phyloP scores from a whole-genome alignment of 1,284 basidiomycete species.

The Puccinia triticina region DNA sequence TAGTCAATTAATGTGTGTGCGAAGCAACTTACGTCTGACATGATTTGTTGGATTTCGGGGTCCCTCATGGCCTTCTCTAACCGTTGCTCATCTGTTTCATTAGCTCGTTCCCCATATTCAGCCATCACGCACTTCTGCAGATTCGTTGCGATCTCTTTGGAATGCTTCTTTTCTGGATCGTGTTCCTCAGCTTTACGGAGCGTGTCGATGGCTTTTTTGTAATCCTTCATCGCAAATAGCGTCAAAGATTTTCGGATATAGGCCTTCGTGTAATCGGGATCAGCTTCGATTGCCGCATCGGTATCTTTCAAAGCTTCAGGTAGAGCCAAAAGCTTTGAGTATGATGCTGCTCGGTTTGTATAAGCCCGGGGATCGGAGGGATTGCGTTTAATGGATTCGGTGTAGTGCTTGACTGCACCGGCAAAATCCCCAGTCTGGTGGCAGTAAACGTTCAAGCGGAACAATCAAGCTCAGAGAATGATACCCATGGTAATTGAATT shows the following conservation, averaged over 20 bases:
- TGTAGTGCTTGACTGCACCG: constrained; percentile 87
- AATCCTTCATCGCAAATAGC: constrained; percentile 86
- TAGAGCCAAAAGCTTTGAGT: constrained; percentile 89
- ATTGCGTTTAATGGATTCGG: constrained; percentile 94
- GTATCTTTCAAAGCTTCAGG: constrained; percentile 96
- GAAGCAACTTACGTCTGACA: constrained; percentile 62
- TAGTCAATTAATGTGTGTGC: not conserved
- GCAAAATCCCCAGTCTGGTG: constrained; percentile 75
- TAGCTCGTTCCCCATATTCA: constrained; percentile 76
- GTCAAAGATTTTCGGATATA: constrained; percentile 92
- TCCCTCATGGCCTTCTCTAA: constrained; percentile 92
- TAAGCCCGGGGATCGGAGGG: constrained; percentile 87
- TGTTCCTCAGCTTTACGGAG: constrained; percentile 74
- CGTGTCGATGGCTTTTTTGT: constrained; percentile 80
- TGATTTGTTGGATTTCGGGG: constrained; percentile 80
- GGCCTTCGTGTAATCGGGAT: constrained; percentile 88
- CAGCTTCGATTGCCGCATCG: constrained; percentile 88
- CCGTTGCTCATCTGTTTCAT: constrained; percentile 90
- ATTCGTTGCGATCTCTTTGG: constrained; percentile 76
- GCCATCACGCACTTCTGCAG: constrained; percentile 67
- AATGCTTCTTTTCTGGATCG: constrained; percentile 77
- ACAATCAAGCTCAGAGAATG: not conserved
- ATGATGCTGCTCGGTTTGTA: constrained; percentile 95
- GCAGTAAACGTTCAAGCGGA: not conserved
- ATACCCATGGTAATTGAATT: not conserved